Percentiles rank a stretch among this genome's conserved stretches.
Conservation (phyloP, 129 eudicot species). For the Mikania micrantha region DNA sequence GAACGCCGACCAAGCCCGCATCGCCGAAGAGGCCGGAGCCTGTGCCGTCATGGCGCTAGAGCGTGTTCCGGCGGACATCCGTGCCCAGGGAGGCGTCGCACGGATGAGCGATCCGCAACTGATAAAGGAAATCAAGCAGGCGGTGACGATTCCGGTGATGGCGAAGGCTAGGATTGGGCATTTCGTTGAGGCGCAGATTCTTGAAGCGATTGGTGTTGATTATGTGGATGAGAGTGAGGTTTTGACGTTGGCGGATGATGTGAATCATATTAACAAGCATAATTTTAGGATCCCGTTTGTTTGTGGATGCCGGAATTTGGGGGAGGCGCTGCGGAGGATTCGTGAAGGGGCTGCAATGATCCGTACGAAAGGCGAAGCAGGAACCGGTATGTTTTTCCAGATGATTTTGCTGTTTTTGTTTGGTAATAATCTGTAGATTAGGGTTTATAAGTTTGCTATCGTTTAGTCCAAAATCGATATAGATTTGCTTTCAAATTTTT, state of each 20-base stretch:
- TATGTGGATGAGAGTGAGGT: conserved; percentile 40
- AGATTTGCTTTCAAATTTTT: not conserved
- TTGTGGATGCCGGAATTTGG: conserved; percentile 42
- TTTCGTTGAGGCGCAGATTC: conserved; percentile 41
- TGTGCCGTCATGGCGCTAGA: conserved; percentile 48
- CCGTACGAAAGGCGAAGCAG: conserved; percentile 44
- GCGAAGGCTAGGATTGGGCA: conserved; percentile 47
- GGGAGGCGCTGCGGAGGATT: conserved; percentile 32
- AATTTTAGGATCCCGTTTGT: conserved; percentile 40
- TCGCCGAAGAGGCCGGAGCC: conserved; percentile 50
- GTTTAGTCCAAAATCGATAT: not conserved
- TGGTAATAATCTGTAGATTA: not conserved
- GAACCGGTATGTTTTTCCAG: conserved; percentile 25
- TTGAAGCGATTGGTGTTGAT: conserved; percentile 37
- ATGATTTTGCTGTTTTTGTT: not conserved
- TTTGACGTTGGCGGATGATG: conserved; percentile 37
- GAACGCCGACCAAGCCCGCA: conserved; percentile 45
- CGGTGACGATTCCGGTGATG: conserved; percentile 43
- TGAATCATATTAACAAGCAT: conserved; percentile 42
- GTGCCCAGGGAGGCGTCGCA: conserved; percentile 41
- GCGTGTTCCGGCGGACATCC: conserved; percentile 45
- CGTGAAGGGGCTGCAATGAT: conserved; percentile 52
- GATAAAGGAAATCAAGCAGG: conserved; percentile 40
- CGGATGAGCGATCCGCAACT: conserved; percentile 44
- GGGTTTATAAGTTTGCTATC: not conserved